Percentiles rank a stretch among this genome's conserved stretches.
Conservation (phyloP, 2,329 filamentous ascomycete species). For the Fusarium nygamai region DNA sequence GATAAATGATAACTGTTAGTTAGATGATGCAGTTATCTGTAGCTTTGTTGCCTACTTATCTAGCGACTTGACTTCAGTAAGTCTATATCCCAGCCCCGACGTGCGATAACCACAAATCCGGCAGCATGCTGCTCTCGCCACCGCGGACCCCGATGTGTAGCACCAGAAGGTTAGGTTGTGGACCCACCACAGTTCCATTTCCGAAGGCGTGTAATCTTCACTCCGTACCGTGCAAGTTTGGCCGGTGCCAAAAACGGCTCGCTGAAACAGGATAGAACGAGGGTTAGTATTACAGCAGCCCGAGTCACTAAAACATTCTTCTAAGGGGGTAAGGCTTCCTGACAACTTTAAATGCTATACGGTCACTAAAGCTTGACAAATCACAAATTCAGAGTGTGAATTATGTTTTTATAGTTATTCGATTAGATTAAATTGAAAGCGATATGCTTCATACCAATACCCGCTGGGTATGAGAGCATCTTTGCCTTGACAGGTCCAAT, state of each 20-base stretch:
- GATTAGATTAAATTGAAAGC: not conserved
- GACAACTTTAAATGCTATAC: too few relatives aligned
- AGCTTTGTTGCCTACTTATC: not conserved
- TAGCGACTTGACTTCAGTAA: not conserved
- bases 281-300: too few relatives aligned
- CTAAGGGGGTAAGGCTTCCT: too few relatives aligned
- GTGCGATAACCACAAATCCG: not conserved
- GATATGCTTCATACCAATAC: not conserved
- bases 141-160: not conserved
- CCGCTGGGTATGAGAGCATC: not conserved
- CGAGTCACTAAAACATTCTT: too few relatives aligned
- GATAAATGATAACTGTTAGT: not conserved
- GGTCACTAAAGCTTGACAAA: too few relatives aligned
- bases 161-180: not conserved
- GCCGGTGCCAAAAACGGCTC: too few relatives aligned
- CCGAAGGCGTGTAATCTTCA: too few relatives aligned
- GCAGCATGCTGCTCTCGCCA: not conserved
- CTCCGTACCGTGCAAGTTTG: too few relatives aligned
- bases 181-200: too few relatives aligned
- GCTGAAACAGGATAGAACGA: too few relatives aligned
- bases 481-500: not conserved
- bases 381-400: too few relatives aligned
- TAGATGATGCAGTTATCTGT: not conserved
- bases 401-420: not conserved
- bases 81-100: not conserved